Evolutionary conservation across 73 alveolate genomes (phyloP).

Genomic region (Uronychia setigera): DNA sequence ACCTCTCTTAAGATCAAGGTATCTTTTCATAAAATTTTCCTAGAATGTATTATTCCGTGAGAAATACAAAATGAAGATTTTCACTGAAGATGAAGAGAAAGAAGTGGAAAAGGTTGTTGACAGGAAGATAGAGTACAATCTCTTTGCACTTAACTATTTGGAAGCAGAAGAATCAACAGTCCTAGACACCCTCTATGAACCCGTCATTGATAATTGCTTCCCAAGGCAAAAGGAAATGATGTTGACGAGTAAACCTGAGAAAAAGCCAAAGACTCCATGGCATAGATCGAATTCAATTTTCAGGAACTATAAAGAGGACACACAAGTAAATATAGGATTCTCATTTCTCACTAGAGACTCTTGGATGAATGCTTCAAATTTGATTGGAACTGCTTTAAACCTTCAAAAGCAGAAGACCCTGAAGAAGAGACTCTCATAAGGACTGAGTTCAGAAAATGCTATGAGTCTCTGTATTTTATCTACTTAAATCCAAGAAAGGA

Average conservation of each 20-base stretch:
- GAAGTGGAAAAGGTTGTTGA: background rate
- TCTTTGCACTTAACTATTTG: background rate
- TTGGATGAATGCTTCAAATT: constrained; percentile 39
- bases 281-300: constrained; percentile 26
- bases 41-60: too few relatives aligned
- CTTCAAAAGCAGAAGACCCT: constrained; percentile 23
- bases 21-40: too few relatives aligned
- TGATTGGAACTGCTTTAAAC: constrained; percentile 54
- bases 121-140: background rate
- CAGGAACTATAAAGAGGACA: constrained; percentile 29
- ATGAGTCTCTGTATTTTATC: constrained; percentile 31
- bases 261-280: constrained; percentile 56
- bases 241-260: background rate
- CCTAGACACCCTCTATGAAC: background rate
- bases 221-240: background rate
- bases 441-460: constrained; percentile 26
- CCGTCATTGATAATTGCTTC: background rate
- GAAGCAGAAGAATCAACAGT: background rate
- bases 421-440: constrained; percentile 20
- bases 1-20: background rate
- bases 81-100: background rate
- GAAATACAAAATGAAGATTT: too few relatives aligned
- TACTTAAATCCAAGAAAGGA: background rate
- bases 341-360: background rate
- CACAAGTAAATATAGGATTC: constrained; percentile 7